Evolutionary conservation across 495 filamentous ascomycete species (phyloP).

Genomic region (Immersiella caudata): DNA sequence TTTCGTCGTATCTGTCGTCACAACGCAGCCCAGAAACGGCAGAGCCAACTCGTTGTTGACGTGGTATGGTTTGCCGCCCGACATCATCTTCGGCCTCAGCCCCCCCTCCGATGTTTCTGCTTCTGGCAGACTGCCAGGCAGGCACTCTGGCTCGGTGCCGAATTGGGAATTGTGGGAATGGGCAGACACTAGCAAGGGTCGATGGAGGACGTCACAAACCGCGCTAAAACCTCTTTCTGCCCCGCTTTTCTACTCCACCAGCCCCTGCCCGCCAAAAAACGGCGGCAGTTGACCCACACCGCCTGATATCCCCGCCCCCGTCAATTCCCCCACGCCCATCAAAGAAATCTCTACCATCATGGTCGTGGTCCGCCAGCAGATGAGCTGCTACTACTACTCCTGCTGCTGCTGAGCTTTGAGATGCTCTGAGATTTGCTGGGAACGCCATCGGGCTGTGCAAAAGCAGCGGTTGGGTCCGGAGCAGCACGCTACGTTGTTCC

Average conservation of each 20-base stretch:
- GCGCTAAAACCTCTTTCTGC: neutral
- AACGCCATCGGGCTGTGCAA: neutral
- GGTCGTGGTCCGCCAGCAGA: too few relatives aligned
- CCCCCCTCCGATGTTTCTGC: slow-evolving; percentile 3
- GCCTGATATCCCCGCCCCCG: slow-evolving; percentile 16
- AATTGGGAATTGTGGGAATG: neutral
- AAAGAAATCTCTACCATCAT: neutral
- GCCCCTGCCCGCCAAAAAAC: slow-evolving; percentile 14
- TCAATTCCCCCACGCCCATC: slow-evolving; percentile 7
- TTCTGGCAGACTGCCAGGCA: slow-evolving; percentile 14
- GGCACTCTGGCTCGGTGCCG: neutral
- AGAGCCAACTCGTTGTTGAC: slow-evolving; percentile 5
- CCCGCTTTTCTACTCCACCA: slow-evolving; percentile 21
- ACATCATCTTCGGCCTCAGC: slow-evolving; percentile 9
- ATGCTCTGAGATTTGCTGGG: neutral
- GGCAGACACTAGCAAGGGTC: slow-evolving; percentile 14
- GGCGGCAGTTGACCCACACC: slow-evolving; percentile 24
- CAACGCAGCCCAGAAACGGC: slow-evolving; percentile 19
- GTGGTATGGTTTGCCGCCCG: slow-evolving; percentile 10
- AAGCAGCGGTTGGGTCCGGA: neutral
- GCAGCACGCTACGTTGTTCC: neutral
- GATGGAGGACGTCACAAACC: slow-evolving; percentile 27
- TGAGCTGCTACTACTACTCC: too few relatives aligned
- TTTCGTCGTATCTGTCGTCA: slow-evolving; percentile 25
- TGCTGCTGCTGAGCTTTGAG: neutral